Evolutionary conservation across 2,329 filamentous ascomycete species (phyloP).

Genomic region (Aspergillus sp.): DNA sequence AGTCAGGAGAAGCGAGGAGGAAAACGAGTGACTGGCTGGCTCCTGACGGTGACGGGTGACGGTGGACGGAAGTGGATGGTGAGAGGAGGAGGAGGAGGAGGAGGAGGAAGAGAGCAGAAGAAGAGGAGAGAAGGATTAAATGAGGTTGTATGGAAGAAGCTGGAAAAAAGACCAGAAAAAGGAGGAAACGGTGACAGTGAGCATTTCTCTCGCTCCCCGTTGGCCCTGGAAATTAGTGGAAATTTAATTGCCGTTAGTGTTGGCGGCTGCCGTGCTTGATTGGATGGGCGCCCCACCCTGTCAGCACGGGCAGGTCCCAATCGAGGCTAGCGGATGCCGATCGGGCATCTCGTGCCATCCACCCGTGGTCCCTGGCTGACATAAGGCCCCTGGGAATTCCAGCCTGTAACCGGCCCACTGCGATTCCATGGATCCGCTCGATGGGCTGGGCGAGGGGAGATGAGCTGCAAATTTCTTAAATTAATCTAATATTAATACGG

Average conservation of each 20-base stretch:
- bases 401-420: no score
- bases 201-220: constrained; percentile 1
- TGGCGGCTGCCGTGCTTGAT: not conserved
- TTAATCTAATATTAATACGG: no score
- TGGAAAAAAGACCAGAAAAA: constrained; percentile 10
- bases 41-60: constrained; percentile 1
- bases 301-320: constrained; percentile 13
- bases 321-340: no score
- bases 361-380: no score
- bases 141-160: constrained; percentile 1
- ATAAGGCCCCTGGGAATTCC: no score
- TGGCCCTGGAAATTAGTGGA: constrained; percentile 16
- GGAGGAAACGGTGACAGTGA: constrained; percentile 14
- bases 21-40: constrained; percentile 2
- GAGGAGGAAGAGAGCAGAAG: not conserved
- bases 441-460: no score
- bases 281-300: constrained; percentile 12
- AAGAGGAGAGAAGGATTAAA: constrained; percentile 1
- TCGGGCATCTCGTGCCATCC: no score
- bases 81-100: constrained; percentile 1
- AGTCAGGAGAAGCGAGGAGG: constrained; percentile 1
- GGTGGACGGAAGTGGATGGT: not conserved
- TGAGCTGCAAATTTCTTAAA: no score
- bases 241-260: constrained; percentile 11
- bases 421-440: no score